A percentile compares a stretch with the other conserved stretches of the same genome.
Conservation (phyloP, 129 eudicot genomes). For the Arctium lappa region DNA sequence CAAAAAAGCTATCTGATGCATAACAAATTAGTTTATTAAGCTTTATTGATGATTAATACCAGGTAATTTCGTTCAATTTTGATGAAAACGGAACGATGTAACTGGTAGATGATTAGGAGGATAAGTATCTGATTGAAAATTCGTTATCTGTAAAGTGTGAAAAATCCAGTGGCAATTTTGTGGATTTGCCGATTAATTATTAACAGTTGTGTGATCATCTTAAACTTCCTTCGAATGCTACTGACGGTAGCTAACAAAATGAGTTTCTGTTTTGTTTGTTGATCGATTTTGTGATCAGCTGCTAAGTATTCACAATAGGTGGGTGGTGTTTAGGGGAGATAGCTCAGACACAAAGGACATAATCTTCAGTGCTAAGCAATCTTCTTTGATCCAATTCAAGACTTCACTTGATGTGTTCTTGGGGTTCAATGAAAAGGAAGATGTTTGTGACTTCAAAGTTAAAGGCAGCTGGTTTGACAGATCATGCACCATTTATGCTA, state of each 20-base stretch:
- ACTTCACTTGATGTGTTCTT: slow-evolving; percentile 36
- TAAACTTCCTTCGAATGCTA: not conserved
- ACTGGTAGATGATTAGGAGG: not conserved
- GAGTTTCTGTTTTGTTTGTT: not conserved
- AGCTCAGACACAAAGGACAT: slow-evolving; percentile 32
- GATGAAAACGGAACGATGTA: not conserved
- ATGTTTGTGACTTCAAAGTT: slow-evolving; percentile 35
- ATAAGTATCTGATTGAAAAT: not conserved
- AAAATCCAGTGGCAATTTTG: not conserved
- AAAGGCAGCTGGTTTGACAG: slow-evolving; percentile 40
- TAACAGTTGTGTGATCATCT: not conserved
- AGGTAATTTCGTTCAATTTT: not conserved
- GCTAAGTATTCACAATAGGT: slow-evolving; percentile 29
- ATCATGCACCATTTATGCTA: slow-evolving; percentile 33
- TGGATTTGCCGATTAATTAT: not conserved
- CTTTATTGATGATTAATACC: not conserved
- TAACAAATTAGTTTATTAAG: not conserved
- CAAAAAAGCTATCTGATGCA: not conserved
- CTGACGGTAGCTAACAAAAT: not conserved
- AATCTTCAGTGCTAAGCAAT: slow-evolving; percentile 26
- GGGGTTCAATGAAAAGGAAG: slow-evolving; percentile 21
- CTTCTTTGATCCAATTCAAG: slow-evolving; percentile 34
- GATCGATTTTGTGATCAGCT: slow-evolving; percentile 19
- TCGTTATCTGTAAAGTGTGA: not conserved
- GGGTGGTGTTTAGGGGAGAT: slow-evolving; percentile 45